Conservation (phyloP, 805 yeast species). For the Lipomyces orientalis region DNA sequence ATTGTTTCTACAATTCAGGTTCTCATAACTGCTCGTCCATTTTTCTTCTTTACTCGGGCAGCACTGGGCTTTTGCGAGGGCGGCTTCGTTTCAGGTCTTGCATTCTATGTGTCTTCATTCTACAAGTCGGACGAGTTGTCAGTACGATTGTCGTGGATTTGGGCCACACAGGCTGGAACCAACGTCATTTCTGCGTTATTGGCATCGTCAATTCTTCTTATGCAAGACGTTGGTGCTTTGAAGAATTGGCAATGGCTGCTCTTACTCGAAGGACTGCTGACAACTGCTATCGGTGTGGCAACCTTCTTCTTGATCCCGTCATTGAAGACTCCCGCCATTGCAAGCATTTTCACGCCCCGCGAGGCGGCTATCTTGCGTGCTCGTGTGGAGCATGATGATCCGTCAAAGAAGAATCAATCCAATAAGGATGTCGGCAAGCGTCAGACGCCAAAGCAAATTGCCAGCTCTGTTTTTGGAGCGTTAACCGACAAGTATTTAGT, state of each 20-base stretch:
- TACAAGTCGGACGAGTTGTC: constrained; percentile 65
- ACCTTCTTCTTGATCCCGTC: constrained; percentile 47
- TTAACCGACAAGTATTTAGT: constrained; percentile 27
- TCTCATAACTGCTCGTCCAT: constrained; percentile 48
- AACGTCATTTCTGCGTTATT: constrained; percentile 54
- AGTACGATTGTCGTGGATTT: constrained; percentile 63
- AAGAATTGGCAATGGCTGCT: constrained; percentile 72
- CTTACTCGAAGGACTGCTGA: constrained; percentile 59
- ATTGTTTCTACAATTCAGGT: constrained; percentile 60
- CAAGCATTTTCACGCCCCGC: constrained; percentile 26
- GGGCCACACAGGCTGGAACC: constrained; percentile 60
- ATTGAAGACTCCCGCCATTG: constrained; percentile 20
- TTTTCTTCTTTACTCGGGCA: constrained; percentile 55
- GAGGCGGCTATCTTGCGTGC: constrained; percentile 34
- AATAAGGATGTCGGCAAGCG: constrained; percentile 50
- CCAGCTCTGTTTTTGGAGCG: constrained; percentile 46
- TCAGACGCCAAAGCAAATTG: constrained; percentile 50
- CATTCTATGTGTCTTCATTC: constrained; percentile 70
- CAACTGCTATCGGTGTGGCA: constrained; percentile 58
- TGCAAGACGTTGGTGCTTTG: constrained; percentile 44
- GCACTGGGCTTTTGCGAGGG: constrained; percentile 65
- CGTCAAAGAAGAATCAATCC: constrained; percentile 27
- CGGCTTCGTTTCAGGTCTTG: constrained; percentile 70
- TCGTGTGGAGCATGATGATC: constrained; percentile 30
- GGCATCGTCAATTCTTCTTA: constrained; percentile 60